Conservation (phyloP, 345 rosid species). For the Zanthoxylum bungeanum region DNA sequence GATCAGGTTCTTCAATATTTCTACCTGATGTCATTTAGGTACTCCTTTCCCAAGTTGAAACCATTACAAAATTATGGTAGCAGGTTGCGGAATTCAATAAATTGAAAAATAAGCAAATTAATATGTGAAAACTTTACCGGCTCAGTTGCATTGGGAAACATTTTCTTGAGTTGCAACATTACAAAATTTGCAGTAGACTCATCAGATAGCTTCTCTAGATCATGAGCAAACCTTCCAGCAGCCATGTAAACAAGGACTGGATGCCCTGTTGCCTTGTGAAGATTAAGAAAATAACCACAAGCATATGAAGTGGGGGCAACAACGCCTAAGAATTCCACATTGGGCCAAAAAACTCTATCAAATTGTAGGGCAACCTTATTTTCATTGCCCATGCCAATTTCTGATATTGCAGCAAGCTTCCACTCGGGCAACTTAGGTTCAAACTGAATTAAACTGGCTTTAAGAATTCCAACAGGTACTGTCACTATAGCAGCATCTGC, state of each 20-base stretch:
- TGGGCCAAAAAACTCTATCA: conserved; percentile 73
- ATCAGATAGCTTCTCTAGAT: conserved; percentile 68
- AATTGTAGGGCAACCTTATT: conserved; percentile 76
- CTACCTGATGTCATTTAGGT: too few relatives aligned
- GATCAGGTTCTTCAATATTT: too few relatives aligned
- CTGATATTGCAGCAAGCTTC: conserved; percentile 76
- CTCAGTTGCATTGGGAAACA: conserved; percentile 77
- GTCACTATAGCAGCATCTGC: conserved; percentile 82
- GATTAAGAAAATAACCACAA: conserved; percentile 86
- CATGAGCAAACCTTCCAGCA: conserved; percentile 70
- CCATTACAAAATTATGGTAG: not conserved
- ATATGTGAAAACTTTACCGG: conserved; percentile 42
- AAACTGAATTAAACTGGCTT: conserved; percentile 73
- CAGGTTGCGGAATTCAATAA: not conserved
- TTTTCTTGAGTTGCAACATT: conserved; percentile 75
- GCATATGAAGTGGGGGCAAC: conserved; percentile 72
- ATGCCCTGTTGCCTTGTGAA: conserved; percentile 82
- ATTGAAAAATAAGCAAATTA: not conserved
- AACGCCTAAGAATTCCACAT: conserved; percentile 70
- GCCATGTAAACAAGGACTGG: conserved; percentile 89
- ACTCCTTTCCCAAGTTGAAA: too few relatives aligned
- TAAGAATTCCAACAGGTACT: conserved; percentile 77
- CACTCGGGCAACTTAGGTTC: conserved; percentile 82
- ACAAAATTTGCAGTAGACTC: conserved; percentile 59
- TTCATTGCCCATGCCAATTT: conserved; percentile 78